Base-by-base conservation (phyloP, 345 rosid genomes). In the Aurinia saxatilis region DNA sequence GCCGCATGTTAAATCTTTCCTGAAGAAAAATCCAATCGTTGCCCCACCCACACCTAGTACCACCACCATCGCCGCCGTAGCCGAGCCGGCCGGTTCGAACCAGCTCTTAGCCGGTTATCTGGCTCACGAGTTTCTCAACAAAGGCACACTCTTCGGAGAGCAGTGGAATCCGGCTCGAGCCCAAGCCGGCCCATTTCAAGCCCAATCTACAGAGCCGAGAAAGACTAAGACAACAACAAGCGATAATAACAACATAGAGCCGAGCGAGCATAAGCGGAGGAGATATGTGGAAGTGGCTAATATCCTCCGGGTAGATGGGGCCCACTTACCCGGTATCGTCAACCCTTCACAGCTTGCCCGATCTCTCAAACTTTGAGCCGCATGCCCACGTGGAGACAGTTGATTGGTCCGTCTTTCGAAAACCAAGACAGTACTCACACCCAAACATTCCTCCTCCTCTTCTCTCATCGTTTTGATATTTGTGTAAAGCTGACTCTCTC, bases 301-400 rank as follows among this genome's bases (percentile, higher is more conserved):
- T 48, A 60, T 88, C 79, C 54, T 91, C 68, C 82, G 82, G 78
- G 71, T 58, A 7, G 83, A 71, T 2, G 91, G 95, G 81, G 65
- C 79, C 86, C 87, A 86, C 72, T 14, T 91, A 36, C 79, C 86
- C 6, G 96, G 87, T 48, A 76, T 91, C 60, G 76, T 86, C 46
- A 91, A 91, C 73, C 98, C 96, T 17, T 75, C 86, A 56, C 91
- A 84, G 72, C 95, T 91, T 53, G 87, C 82, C 55, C 81, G 80
- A 34, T 80, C 73, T 50, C 31, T 88, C 44, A 81, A 78, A 62
- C 46, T 79, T 80, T 82, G 83, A 85, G 63, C 30, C 30, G 31
- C 10, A 5, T 35, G 30, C 18, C 23, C 38, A 80, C 75, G 82
- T 81, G 87, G 80, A 52, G 5, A 0, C 31, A 13, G 1, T 0